These are phyloP conservation scores for Malbranchea zuffiana DNA, from an alignment of 2,329 filamentous ascomycete species.

Conservation along the genomic window DNA sequence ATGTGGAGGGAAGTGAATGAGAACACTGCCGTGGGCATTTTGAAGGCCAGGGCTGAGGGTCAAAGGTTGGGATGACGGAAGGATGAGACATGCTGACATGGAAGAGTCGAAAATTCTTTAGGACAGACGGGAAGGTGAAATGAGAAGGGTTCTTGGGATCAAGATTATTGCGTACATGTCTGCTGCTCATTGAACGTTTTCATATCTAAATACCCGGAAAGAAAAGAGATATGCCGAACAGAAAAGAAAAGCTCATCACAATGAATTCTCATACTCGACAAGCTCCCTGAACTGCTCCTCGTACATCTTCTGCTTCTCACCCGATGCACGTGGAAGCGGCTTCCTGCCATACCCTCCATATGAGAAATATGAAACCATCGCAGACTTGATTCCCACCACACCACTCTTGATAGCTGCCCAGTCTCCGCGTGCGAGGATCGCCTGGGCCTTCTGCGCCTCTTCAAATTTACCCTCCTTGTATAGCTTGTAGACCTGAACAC, in stretches of 20 bases:
- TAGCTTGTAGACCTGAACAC: constrained; percentile 49
- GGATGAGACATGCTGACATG: too few species aligned
- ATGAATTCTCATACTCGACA: constrained; percentile 16
- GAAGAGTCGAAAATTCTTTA: too few species aligned
- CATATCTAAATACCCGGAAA: not conserved
- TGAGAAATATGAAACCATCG: constrained; percentile 49
- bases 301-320: constrained; percentile 93
- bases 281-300: constrained; percentile 73
- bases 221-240: not conserved
- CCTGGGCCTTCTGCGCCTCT: constrained; percentile 55
- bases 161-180: too few species aligned
- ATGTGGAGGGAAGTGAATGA: too few species aligned
- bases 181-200: too few species aligned
- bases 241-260: too few species aligned
- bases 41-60: too few species aligned
- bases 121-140: too few species aligned
- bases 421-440: constrained; percentile 54
- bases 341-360: constrained; percentile 54
- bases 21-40: too few species aligned
- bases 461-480: constrained; percentile 49
- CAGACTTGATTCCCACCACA: constrained; percentile 58
- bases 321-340: constrained; percentile 38
- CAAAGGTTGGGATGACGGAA: too few species aligned
- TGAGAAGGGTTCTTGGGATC: too few species aligned
- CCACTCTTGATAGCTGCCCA: constrained; percentile 60